Evolutionary conservation across 2,329 filamentous ascomycete genomes (phyloP).

Genomic region (Aspergillus brunneoviolaceus): DNA sequence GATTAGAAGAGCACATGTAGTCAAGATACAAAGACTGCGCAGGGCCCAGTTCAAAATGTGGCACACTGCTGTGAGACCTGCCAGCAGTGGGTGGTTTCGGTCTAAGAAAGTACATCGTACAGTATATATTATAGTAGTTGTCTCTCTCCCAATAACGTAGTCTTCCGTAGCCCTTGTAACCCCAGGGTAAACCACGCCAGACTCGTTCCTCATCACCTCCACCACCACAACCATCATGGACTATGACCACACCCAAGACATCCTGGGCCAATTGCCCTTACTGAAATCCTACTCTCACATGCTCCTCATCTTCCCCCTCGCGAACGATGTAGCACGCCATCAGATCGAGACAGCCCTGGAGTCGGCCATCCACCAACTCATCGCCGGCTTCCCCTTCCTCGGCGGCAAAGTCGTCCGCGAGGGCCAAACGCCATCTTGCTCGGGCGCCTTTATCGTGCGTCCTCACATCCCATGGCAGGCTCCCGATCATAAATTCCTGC

Average conservation of each 20-base stretch:
- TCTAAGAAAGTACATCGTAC: background rate
- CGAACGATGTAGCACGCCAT: background rate
- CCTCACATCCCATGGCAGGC: background rate
- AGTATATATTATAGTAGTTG: too few species aligned
- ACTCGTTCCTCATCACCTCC: too few species aligned
- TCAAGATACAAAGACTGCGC: background rate
- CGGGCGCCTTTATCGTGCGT: slow-evolving; percentile 16
- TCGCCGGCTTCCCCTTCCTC: slow-evolving; percentile 18
- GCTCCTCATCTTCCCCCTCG: slow-evolving; percentile 20
- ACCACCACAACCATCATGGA: background rate
- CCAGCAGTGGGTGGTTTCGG: background rate
- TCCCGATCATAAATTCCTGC: slow-evolving; percentile 6
- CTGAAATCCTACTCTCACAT: slow-evolving; percentile 25
- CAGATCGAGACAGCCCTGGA: slow-evolving; percentile 9
- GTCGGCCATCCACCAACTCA: slow-evolving; percentile 9
- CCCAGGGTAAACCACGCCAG: background rate
- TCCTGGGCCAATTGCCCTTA: slow-evolving; percentile 24
- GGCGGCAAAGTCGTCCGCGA: slow-evolving; percentile 17
- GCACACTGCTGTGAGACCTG: background rate
- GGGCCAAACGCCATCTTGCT: slow-evolving; percentile 1
- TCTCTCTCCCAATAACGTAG: background rate
- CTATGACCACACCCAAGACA: slow-evolving; percentile 18
- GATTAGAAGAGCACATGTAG: too few species aligned
- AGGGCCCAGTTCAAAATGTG: background rate
- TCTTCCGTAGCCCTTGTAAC: background rate